Evolutionary conservation across 2,329 filamentous ascomycete genomes (phyloP), one percentile per base, ranked within the genome.

Genomic region (Botrytis aclada): DNA sequence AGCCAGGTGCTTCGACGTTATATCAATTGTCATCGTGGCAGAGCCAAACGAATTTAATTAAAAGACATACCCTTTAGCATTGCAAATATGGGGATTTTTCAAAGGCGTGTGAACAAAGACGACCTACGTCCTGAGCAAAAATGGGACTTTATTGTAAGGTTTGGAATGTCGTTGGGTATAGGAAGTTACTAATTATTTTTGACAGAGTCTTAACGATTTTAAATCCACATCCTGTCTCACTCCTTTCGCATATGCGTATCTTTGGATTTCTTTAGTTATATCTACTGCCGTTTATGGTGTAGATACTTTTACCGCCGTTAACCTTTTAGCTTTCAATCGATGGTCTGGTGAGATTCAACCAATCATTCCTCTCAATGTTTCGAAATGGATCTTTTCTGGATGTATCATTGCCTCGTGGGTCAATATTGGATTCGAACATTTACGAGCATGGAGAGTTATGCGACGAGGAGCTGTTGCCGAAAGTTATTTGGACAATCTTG

Each of bases 351-450:
- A 93, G 77, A 92, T 98, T 77, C 84, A 93, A 77, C 94, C 94
- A 1, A 87, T 88, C 58, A 92, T 98, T 76, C 88, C 90, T 5
- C 89, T 97, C 79, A 84, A 89, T 66, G 88, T 95, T 71, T 92
- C 94, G 20, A 97, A 96, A 84, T 98, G 95, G 94, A 95, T 99
- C 81, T 99, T 98, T 81, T 92, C 93, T 41, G 88, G 89, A 72
- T 97, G 95, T 81, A 98, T 99, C 80, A 92, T 98, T 76, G 86
- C 96, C 51, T 98, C 95, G 16, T 95, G 95, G 81, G 84, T 94
- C 76, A 93, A 98, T 77, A 87, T 97, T 41, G 86, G 84, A 25
- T 96, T 92, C 79, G 93, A 97, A 82, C 94, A 93, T 84, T 80
- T 97, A 65, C 89, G 92, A 71, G 94, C 95, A 39, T 84, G 92